Base-by-base conservation (phyloP, 768 basidiomycete species). In the Tulasnella calospora region DNA sequence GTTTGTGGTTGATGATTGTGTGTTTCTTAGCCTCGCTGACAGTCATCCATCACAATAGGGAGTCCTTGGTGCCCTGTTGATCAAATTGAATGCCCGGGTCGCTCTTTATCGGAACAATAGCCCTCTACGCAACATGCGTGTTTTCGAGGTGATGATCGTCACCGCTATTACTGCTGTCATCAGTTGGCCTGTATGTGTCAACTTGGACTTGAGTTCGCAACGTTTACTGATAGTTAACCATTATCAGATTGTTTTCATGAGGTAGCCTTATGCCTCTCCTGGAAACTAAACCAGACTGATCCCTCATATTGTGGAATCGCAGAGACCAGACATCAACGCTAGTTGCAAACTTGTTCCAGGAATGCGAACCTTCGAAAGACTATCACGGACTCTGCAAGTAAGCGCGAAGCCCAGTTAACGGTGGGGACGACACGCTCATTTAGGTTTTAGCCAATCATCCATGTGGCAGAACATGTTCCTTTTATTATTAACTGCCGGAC, bases 321-420 rank as follows among this genome's bases (percentile, higher is more conserved):
- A 90, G 92, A 71, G 92, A 90, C 7, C 92, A 91, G 82, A 87
- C 91, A 1, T 94, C 93, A 0, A 93, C 95, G 82, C 86, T 95
- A 30, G 94, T 96, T 9, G 89, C 92, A 13, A 92, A 92, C 81
- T 88, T 95, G 17, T 92, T 95, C 83, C 90, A 91, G 80, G 94
- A 95, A 84, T 96, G 95, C 82, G 90, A 92, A 82, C 84, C 90
- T 12, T 84, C 84, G 6, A 91, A 89, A 81, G 90, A 92, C 81
- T 91, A 89, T 80, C 92, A 92, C 80, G 92, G 92, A 3, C 86
- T 95, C 41, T 96, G 94, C 91, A 92, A 92, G 92, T 92, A 81
- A 80, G 91, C 84, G 19, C 46, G 35, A 30, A 33, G 44, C 15
- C 51, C 17, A 17, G 15, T 55, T 8, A 33, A 71, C 77, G 41